phyloP scores from a whole-genome alignment of 2,329 filamentous ascomycete genomes.

The Zalaria obscura region DNA sequence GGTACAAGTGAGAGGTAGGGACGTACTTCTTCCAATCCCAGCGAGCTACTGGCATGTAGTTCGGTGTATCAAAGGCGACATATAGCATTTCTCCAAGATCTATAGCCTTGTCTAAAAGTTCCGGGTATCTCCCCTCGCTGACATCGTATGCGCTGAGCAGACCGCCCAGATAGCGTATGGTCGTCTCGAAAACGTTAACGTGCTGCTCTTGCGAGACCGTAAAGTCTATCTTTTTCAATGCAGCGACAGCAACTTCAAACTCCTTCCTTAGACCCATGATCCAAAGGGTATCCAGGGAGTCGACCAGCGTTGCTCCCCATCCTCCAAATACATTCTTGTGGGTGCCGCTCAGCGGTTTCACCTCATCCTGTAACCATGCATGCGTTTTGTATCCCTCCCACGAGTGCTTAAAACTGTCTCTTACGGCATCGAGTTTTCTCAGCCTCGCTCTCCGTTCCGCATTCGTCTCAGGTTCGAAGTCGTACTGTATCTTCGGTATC shows the following conservation, averaged over 20 bases:
- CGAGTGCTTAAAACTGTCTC: conserved; percentile 58
- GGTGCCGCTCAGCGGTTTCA: conserved; percentile 49
- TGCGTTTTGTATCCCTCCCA: conserved; percentile 71
- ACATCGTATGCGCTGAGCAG: conserved; percentile 57
- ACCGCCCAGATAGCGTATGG: conserved; percentile 56
- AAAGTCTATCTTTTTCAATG: conserved; percentile 48
- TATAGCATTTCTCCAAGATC: conserved; percentile 53
- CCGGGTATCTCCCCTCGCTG: conserved; percentile 37
- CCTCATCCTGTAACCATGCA: conserved; percentile 78
- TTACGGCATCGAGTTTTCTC: conserved; percentile 51
- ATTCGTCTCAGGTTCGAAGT: conserved; percentile 50
- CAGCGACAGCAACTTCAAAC: conserved; percentile 48
- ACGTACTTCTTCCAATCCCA: conserved; percentile 36
- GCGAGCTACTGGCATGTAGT: conserved; percentile 47
- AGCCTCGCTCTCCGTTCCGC: conserved; percentile 47
- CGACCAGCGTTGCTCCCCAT: conserved; percentile 81
- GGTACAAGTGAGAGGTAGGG: conserved; percentile 5
- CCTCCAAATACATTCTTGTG: conserved; percentile 73
- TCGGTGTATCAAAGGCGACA: conserved; percentile 53
- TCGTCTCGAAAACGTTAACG: conserved; percentile 58
- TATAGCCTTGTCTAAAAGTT: conserved; percentile 46
- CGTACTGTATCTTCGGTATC: conserved; percentile 64
- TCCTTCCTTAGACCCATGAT: conserved; percentile 54
- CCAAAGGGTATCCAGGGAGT: conserved; percentile 61
- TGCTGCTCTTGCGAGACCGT: conserved; percentile 33